Conservation (phyloP, 805 yeast genomes). For the Cyberlindnera mycetangii region DNA sequence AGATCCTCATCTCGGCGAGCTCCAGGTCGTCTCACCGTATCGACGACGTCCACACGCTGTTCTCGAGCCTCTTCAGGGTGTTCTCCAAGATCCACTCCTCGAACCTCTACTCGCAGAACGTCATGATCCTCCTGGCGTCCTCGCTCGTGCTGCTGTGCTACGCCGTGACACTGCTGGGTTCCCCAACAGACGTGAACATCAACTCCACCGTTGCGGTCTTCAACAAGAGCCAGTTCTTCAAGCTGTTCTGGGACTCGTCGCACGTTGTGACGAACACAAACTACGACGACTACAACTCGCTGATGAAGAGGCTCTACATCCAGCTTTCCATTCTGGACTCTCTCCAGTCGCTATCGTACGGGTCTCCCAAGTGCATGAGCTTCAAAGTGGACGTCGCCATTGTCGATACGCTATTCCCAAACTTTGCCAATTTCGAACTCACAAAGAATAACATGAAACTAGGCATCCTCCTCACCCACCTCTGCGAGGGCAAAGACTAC, state of each 20-base stretch:
- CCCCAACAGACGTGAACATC: conserved; percentile 48
- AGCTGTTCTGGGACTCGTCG: conserved; percentile 27
- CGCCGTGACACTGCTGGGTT: conserved; percentile 56
- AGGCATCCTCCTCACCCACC: conserved; percentile 25
- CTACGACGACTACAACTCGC: conserved; percentile 25
- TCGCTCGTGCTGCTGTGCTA: conserved; percentile 49
- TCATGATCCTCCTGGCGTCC: conserved; percentile 13
- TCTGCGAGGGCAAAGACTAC: conserved; percentile 10
- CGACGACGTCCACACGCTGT: conserved; percentile 16
- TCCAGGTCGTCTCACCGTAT: conserved; percentile 11
- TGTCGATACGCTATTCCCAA: conserved; percentile 25
- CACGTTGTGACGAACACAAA: conserved; percentile 17
- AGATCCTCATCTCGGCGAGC: conserved; percentile 17
- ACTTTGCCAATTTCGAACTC: conserved; percentile 17
- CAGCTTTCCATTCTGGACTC: conserved; percentile 48
- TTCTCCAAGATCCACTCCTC: conserved; percentile 17
- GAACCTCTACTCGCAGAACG: conserved; percentile 14
- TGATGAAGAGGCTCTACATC: conserved; percentile 43
- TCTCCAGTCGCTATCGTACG: conserved; percentile 51
- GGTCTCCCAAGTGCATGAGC: conserved; percentile 37
- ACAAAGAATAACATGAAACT: conserved; percentile 26
- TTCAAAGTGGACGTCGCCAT: conserved; percentile 14
- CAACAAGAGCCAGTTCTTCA: conserved; percentile 54
- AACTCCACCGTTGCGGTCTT: conserved; percentile 51
- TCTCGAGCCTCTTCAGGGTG: conserved; percentile 16